Evolutionary conservation across 2,329 filamentous ascomycete species (phyloP), one percentile per base, ranked within the genome.

Genomic region (Colletotrichum musae): DNA sequence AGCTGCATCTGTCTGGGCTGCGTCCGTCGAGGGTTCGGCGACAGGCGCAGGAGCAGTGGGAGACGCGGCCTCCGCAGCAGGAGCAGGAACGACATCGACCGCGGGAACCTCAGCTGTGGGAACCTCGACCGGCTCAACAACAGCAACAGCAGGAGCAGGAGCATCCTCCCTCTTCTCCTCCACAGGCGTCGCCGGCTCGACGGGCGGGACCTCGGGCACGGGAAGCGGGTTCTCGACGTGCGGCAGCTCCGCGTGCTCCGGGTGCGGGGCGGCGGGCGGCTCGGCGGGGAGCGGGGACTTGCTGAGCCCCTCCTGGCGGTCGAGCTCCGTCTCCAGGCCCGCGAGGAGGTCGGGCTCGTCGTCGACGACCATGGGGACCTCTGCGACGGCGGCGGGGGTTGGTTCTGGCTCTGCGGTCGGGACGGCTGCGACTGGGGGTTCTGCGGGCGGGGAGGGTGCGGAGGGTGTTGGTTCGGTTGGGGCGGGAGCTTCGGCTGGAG

Each of bases 331-430:
- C 59, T 72, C 70, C 26, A 72, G 28, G 12, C 70, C 70, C 7
- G 70, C 63, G 4, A 72, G 57, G 60, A 72, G 58, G 50, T 72
- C 70, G 4, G 70, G 70, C 6, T 68, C 70, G 3, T 72, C 68
- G 18, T 72, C 68, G 21, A 43, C 43, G 2, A 57, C 18, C 18
- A 59, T 26, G 2, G 56, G 53, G 5, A 58, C 64, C 36, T 58
- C 28, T 12, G 32, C 59, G 10, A 26, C 28, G 2, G 54, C 36
- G 12, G 68, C 18, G 1, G 52, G 45, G n/a, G 52, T 39, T 18
- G 15, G 5, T 24, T 70, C 65, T 4, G 60, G 56, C 26, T 58
- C 66, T 12, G 65, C 70, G 15, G 41, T 48, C 9, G 57, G 57
- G 1, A 61, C 26, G 5, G 47, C 58, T 1, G 54, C 63, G 2